phyloP scores from a whole-genome alignment of 2,329 filamentous ascomycete genomes.

The Phialophora macrospora region DNA sequence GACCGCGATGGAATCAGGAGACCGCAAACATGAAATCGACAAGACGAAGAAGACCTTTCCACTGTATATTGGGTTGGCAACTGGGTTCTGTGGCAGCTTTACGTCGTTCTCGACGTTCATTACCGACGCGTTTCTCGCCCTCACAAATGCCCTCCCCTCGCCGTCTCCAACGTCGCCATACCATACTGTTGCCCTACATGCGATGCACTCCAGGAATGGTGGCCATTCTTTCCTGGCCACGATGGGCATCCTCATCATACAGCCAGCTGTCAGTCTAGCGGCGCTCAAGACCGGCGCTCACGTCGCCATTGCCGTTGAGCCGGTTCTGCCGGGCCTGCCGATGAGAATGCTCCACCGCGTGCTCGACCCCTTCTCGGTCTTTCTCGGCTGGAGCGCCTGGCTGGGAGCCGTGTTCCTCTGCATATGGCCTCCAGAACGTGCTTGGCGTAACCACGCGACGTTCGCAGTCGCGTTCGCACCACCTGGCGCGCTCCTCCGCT shows the following conservation, averaged over 20 bases:
- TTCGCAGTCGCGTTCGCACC: constrained; percentile 80
- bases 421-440: constrained; percentile 64
- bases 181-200: constrained; percentile 12
- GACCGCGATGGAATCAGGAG: constrained; percentile 39
- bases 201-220: not conserved
- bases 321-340: constrained; percentile 62
- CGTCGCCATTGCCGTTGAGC: constrained; percentile 65
- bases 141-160: constrained; percentile 68
- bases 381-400: constrained; percentile 73
- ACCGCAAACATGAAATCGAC: constrained; percentile 37
- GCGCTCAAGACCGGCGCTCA: constrained; percentile 73
- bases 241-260: constrained; percentile 70
- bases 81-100: constrained; percentile 81
- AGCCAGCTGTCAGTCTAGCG: constrained; percentile 68
- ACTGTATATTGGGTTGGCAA: constrained; percentile 79
- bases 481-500: constrained; percentile 71
- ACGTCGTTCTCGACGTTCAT: constrained; percentile 85
- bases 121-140: constrained; percentile 73
- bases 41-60: constrained; percentile 76
- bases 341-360: constrained; percentile 59
- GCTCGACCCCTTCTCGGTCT: constrained; percentile 64
- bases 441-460: constrained; percentile 71
- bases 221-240: constrained; percentile 80
- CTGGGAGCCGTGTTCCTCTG: constrained; percentile 70
- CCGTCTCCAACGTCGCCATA: not conserved